Evolutionary conservation across 176 grass and related monocot genomes (phyloP).

Genomic region (Oryza nivara): DNA sequence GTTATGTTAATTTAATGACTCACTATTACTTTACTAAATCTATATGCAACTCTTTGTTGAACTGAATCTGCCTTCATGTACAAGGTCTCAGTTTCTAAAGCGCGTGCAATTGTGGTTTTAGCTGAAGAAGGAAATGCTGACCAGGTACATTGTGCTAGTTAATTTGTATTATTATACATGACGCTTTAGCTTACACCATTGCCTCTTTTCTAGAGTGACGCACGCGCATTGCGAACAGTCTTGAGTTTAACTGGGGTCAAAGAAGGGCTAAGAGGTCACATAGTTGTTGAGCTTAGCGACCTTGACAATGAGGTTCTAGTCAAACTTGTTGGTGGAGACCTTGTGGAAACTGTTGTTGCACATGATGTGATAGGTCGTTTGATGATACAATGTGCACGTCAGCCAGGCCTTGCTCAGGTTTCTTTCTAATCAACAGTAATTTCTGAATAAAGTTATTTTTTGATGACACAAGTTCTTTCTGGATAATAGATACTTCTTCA

Average conservation of each 20-base stretch:
- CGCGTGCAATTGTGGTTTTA: slow-evolving; percentile 74
- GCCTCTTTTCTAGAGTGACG: slow-evolving; percentile 63
- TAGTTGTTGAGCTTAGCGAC: slow-evolving; percentile 81
- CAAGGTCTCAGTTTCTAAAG: slow-evolving; percentile 85
- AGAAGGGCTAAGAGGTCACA: slow-evolving; percentile 84
- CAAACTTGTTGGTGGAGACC: slow-evolving; percentile 83
- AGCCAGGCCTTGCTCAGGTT: slow-evolving; percentile 86
- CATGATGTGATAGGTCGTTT: slow-evolving; percentile 83
- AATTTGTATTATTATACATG: slow-evolving; percentile 22
- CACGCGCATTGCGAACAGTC: slow-evolving; percentile 73
- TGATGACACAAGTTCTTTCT: neutral
- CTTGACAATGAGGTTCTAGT: slow-evolving; percentile 87
- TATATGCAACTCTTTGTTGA: slow-evolving; percentile 15
- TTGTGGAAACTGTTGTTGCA: slow-evolving; percentile 87
- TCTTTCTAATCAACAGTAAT: slow-evolving; percentile 23
- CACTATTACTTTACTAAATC: slow-evolving; percentile 7
- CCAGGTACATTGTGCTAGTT: slow-evolving; percentile 47
- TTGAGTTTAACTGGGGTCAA: slow-evolving; percentile 83
- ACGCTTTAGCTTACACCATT: neutral
- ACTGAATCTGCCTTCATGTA: slow-evolving; percentile 38
- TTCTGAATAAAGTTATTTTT: slow-evolving; percentile 35
- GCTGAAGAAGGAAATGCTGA: slow-evolving; percentile 90
- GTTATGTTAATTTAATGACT: slow-evolving; percentile 31
- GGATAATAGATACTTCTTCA: neutral
- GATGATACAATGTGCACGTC: slow-evolving; percentile 87